Evolutionary conservation across 208 protist species (phyloP), one percentile per base, ranked within the genome.

Genomic region (Wallacemonas collosoma): DNA sequence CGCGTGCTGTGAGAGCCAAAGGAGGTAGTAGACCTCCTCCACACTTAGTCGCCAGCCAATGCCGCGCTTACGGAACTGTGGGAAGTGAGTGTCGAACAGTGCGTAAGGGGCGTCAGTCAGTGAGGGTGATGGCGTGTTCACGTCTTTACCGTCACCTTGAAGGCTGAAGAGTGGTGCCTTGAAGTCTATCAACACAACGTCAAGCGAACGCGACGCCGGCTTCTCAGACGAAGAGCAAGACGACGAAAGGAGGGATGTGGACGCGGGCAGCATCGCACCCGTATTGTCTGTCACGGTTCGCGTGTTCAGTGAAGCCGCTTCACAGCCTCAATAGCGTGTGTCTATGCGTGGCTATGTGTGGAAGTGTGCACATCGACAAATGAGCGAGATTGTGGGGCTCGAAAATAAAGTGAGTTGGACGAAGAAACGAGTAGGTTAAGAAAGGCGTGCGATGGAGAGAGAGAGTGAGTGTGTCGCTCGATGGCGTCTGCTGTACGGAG

Each of bases 11-110:
- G 60, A 17, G 15, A 40, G 68, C 53, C 43, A 62, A 2, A 62
- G 40, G n/a, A 91, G 70, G 50, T 79, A 88, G 17, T 80, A 55
- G 15, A 91, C 51, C 65, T 91, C 82, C 69, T 91, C 82, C 38
- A 88, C 77, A 68, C 82, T 85, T 2, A 91, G 61, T 39, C 68
- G 51, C 73, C 74, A 76, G 12, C 77, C 74, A 40, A 77, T 65
- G 57, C 72, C 41, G 17, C 78, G 78, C 71, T 91, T 91, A 35
- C 66, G 60, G 40, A 81, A 64, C 71, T 92, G 87, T 17, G 87
- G 87, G 43, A 83, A 86, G 47, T 77, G 70, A 2, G 68, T 36
- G 26, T 61, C 40, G 39, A 65, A 58, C 39, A 53, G 5, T 4
- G 35, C 36, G 9, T 14, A 15, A 26, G 26, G 26, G 26, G 26